Base-by-base conservation (phyloP, 1,284 basidiomycete species). In the Neotropicomus parvogracilis region DNA sequence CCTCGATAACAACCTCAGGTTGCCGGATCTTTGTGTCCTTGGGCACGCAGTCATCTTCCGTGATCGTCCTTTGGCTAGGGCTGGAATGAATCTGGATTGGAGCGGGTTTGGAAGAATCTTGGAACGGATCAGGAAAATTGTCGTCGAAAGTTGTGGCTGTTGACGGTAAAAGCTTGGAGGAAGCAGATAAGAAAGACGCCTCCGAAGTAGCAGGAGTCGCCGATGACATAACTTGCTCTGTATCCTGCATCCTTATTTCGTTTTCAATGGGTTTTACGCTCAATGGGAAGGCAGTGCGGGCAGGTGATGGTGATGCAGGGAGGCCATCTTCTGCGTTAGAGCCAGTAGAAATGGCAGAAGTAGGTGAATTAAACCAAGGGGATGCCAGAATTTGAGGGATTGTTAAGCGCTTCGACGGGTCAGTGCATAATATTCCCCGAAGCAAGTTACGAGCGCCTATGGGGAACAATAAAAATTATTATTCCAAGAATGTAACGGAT, bases 341-440 rank as follows among this genome's bases (percentile, higher is more conserved):
- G 62, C 59, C 73, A 66, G 58, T 66, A 70, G 56, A 47, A 68
- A 50, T 62, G 59, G 59, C 71, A 65, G 58, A 64, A 70, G 55
- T 54, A 69, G 54, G 59, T 58, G 65, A 66, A 54, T 79, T 82
- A 70, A 98, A 99, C 95, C 95, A 99, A 0, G 88, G 72, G 64
- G 97, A 95, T 0, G 80, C 74, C 19, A 99, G 78, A 43, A 99
- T 97, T 57, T 88, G 83, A 20, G 88, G 79, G 55, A 99, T 94
- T 2, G 83, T 79, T 10, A 85, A 74, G 3, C 97, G 85, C 46
- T 85, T 80, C 5, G 77, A 65, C 0, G 91, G 86, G 54, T 97
- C 91, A 43, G 81, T 81, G 54, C 84, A 78, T n/a, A 99, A 77
- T 53, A 98, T 85, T 40, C 77, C 77, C 46, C 78, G 74, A 48